Percentiles rank a stretch among this genome's conserved stretches.
These are phyloP conservation scores for Hippophae rhamnoides DNA, from an alignment of 306 rosid genomes.

Conservation along the genomic window DNA sequence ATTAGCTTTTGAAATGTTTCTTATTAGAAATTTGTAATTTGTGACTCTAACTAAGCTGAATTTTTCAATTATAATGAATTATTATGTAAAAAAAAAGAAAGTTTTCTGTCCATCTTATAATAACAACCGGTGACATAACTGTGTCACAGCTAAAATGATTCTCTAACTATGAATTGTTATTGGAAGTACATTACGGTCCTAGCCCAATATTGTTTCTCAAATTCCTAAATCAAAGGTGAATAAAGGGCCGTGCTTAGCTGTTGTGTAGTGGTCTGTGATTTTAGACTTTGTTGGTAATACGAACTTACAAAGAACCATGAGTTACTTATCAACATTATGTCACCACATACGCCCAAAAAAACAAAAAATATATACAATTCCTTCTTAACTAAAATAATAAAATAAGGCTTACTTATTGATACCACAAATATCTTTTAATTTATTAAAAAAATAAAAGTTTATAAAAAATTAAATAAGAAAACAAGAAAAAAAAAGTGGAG, in stretches of 20 bases:
- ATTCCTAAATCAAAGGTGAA: conserved; percentile 33
- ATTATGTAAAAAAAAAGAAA: too few relatives aligned
- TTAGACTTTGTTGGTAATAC: conserved; percentile 13
- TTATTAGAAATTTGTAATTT: too few relatives aligned
- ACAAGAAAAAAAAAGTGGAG: background rate
- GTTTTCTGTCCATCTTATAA: too few relatives aligned
- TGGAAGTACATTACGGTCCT: conserved; percentile 21
- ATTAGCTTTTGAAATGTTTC: too few relatives aligned
- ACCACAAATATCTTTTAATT: too few relatives aligned
- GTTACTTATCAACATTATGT: conserved; percentile 46
- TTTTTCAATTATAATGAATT: too few relatives aligned
- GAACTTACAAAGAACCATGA: conserved; percentile 19
- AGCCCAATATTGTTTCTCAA: conserved; percentile 1
- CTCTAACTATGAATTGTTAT: conserved; percentile 13
- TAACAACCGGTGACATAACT: too few relatives aligned
- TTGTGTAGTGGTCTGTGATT: conserved; percentile 18
- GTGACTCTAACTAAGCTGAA: too few relatives aligned
- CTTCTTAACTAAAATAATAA: background rate
- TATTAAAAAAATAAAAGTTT: background rate
- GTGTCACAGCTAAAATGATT: too few relatives aligned
- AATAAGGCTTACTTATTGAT: background rate
- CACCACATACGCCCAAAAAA: conserved; percentile 33
- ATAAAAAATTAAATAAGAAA: background rate
- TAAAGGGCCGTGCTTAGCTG: conserved; percentile 21
- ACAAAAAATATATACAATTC: conserved; percentile 13